These are phyloP conservation scores for Mucor piriformis DNA, from an alignment of 371 early-diverging fungal species.

Conservation along the genomic window DNA sequence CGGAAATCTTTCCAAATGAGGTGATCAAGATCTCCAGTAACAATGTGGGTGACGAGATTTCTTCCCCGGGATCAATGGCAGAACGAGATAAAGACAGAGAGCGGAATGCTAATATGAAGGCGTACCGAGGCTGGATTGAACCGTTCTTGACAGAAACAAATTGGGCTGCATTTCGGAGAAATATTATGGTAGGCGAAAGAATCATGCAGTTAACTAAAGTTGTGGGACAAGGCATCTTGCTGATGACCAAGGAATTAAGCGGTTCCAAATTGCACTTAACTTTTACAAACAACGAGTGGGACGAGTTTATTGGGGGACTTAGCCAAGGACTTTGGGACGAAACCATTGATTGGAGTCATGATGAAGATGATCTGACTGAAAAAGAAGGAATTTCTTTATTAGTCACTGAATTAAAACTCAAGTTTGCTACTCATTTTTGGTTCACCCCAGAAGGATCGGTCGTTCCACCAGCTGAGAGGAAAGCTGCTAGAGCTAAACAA, in stretches of 20 bases:
- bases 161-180: constrained; percentile 56
- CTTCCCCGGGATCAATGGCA: not conserved
- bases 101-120: constrained; percentile 44
- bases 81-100: constrained; percentile 38
- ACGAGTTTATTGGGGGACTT: constrained; percentile 48
- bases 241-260: constrained; percentile 55
- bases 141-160: constrained; percentile 45
- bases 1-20: constrained; percentile 39
- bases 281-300: constrained; percentile 56
- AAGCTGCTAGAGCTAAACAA: constrained; percentile 20
- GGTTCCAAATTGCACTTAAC: constrained; percentile 54
- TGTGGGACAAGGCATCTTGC: constrained; percentile 46
- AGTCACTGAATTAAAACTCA: constrained; percentile 25
- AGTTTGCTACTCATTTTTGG: constrained; percentile 38
- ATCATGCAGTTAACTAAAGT: constrained; percentile 48
- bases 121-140: constrained; percentile 53
- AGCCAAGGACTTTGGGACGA: constrained; percentile 39
- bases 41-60: no score
- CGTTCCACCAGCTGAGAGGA: constrained; percentile 21
- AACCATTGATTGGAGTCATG: constrained; percentile 38
- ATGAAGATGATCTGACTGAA: constrained; percentile 10
- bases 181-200: constrained; percentile 53
- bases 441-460: constrained; percentile 25
- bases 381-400: constrained; percentile 17
- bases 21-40: constrained; percentile 19